Conservation (phyloP, 768 basidiomycete genomes). For the Serendipita sp. region DNA sequence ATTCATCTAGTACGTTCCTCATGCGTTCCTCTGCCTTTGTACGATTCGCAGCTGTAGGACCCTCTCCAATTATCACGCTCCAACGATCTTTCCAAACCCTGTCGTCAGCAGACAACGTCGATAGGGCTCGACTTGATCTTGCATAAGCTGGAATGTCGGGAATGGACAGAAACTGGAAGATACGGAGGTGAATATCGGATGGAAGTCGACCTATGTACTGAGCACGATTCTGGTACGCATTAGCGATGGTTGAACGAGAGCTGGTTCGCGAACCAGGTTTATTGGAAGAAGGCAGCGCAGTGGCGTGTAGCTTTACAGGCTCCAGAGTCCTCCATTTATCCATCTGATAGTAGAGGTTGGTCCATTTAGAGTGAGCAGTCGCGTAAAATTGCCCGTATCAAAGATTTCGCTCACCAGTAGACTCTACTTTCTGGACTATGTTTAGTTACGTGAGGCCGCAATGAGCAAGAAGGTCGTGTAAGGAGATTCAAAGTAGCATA, state of each 20-base stretch:
- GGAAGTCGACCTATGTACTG: constrained; percentile 62
- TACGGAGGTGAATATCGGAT: constrained; percentile 51
- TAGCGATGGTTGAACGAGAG: not conserved
- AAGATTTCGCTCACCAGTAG: too few species aligned
- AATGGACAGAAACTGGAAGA: constrained; percentile 59
- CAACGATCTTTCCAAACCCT: constrained; percentile 63
- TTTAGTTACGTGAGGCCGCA: too few species aligned
- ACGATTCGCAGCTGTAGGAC: too few species aligned
- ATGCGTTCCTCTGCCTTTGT: constrained; percentile 28
- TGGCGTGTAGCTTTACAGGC: constrained; percentile 35
- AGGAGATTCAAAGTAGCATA: too few species aligned
- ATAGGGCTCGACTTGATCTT: constrained; percentile 44
- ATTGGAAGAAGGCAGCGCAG: not conserved
- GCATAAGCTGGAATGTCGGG: constrained; percentile 69
- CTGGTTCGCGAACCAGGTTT: not conserved
- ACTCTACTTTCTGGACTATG: too few species aligned
- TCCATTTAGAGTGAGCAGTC: not conserved
- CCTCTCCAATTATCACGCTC: constrained; percentile 27
- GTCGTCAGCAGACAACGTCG: constrained; percentile 50
- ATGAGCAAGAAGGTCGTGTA: too few species aligned
- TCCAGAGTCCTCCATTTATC: constrained; percentile 79
- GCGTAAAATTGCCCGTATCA: not conserved
- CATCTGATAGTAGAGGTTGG: constrained; percentile 26
- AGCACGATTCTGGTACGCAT: not conserved
- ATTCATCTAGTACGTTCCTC: constrained; percentile 34